Conservation (phyloP, 2,329 filamentous ascomycete species). For the Nigrospora oryzae region DNA sequence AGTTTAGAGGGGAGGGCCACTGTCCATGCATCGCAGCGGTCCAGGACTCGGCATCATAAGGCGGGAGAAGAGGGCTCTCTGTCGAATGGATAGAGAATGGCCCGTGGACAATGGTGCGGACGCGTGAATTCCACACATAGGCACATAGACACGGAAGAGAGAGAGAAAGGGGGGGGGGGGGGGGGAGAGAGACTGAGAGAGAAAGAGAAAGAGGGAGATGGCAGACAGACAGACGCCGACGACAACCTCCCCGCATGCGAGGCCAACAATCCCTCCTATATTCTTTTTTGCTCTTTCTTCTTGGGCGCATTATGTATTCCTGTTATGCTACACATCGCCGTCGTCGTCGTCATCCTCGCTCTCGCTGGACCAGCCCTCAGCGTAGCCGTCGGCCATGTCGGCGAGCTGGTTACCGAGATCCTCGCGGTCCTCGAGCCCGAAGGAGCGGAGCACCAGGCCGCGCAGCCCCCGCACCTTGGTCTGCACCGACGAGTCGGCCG, state of each 20-base stretch:
- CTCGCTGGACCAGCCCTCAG: constrained; percentile 78
- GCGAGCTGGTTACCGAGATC: constrained; percentile 71
- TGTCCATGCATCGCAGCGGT: too few relatives aligned
- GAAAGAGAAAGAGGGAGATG: neutral
- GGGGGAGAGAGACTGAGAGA: too few relatives aligned
- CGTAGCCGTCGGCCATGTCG: constrained; percentile 79
- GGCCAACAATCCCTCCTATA: neutral
- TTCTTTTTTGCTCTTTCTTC: neutral
- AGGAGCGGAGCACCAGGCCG: constrained; percentile 50
- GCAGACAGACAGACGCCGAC: neutral
- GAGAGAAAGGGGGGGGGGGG: neutral
- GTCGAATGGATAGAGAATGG: too few relatives aligned
- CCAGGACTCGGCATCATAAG: too few relatives aligned
- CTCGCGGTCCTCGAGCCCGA: constrained; percentile 75
- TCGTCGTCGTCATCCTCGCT: constrained; percentile 61
- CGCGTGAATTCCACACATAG: too few relatives aligned
- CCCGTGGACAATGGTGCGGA: too few relatives aligned
- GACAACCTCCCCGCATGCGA: neutral
- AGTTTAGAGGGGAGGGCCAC: too few relatives aligned
- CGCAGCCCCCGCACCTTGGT: constrained; percentile 59
- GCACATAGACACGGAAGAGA: too few relatives aligned
- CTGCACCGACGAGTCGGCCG: constrained; percentile 68
- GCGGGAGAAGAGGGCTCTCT: too few relatives aligned
- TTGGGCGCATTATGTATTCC: neutral
- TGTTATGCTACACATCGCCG: constrained; percentile 17